A percentile compares a stretch with the other conserved stretches of the same genome.
Conservation (phyloP, 129 eudicot genomes). For the Logfia minima region DNA sequence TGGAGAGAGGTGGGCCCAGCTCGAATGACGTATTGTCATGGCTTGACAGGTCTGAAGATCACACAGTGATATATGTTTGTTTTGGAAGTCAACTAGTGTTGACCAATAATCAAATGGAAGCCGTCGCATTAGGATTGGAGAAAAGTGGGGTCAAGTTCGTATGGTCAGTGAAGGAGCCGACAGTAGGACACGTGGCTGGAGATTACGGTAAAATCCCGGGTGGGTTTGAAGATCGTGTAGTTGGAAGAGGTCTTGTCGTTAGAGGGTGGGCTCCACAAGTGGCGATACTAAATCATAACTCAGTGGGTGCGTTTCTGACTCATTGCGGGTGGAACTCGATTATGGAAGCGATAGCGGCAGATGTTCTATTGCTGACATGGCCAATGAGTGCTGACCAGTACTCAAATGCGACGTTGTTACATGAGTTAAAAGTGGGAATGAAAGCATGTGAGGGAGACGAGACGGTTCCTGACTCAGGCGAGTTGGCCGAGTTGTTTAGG, state of each 20-base stretch:
- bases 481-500: constrained; percentile 37
- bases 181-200: constrained; percentile 34
- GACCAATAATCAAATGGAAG: constrained; percentile 54
- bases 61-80: constrained; percentile 50
- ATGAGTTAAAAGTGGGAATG: constrained; percentile 49
- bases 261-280: constrained; percentile 83
- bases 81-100: constrained; percentile 67
- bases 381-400: constrained; percentile 79
- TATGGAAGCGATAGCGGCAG: constrained; percentile 50
- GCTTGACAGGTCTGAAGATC: constrained; percentile 48
- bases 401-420: constrained; percentile 49
- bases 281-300: constrained; percentile 49
- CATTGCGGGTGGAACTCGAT: constrained; percentile 80
- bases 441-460: constrained; percentile 51
- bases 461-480: constrained; percentile 44
- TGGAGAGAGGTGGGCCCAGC: constrained; percentile 42
- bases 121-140: constrained; percentile 47
- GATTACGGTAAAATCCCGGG: constrained; percentile 42
- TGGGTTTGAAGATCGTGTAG: constrained; percentile 63
- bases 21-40: constrained; percentile 36
- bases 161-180: constrained; percentile 41
- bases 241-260: constrained; percentile 48
- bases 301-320: constrained; percentile 56
- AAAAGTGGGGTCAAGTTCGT: constrained; percentile 46
- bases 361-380: constrained; percentile 68